Evolutionary conservation across 31 red algal species (phyloP), one percentile per base, ranked within the genome.

Genomic region (Asparagopsis taxiformis): DNA sequence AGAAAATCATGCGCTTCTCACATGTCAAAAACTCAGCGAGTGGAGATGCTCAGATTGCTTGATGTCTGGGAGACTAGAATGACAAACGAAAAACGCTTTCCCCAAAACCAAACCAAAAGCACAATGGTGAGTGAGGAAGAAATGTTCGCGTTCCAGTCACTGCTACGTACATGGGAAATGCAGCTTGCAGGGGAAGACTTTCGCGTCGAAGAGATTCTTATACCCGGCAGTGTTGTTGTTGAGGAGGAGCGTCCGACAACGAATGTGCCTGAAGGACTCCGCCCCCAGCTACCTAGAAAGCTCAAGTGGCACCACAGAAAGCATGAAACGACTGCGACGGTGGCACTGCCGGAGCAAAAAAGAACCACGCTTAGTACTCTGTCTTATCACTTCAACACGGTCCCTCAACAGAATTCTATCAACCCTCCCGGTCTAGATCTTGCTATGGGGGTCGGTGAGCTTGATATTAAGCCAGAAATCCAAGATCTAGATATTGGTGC

Each of bases 61-160:
- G 65, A 68, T 52, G 65, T 68, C 20, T 68, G 65, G 65, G 65
- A 68, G 30, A 68, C 6, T 7, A 68, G 65, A 68, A 68, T 68
- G 20, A 52, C 53, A 30, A 46, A 68, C 26, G 65, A 41, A 23
- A 23, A 1, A 5, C 65, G 46, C 28, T 49, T 68, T 51, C 34
- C 43, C 19, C 50, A 68, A 39, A 51, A 68, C 44, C 65, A 46
- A 48, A 28, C 65, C 16, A 9, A 22, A 31, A 68, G 65, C 44
- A 68, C 65, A 34, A 30, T 41, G n/a, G 46, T 68, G 31, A 33
- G 46, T 0, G 65, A 49, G 15, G 65, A 68, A 26, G 65, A 68
- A 31, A 41, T 68, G 50, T 29, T 52, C 8, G 37, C 41, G 2
- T 68, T 68, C 22, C 65, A 68, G 28, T 16, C 65, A 10, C 20